These are phyloP conservation scores for Agrocybe praecox DNA, from an alignment of 768 basidiomycete species.

Conservation along the genomic window DNA sequence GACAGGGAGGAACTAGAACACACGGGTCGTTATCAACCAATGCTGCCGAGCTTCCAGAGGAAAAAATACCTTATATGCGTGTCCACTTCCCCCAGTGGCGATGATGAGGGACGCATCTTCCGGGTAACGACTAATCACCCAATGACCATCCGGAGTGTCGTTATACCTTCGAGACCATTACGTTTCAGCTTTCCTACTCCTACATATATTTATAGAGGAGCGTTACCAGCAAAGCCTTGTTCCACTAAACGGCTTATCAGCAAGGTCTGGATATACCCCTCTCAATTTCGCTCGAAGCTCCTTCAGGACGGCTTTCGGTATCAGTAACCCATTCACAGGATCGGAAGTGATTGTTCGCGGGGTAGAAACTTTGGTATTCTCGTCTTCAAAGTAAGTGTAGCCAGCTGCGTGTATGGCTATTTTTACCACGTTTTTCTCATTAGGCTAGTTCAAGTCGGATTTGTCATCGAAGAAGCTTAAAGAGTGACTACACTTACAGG, in stretches of 20 bases:
- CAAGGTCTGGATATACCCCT: constrained; percentile 76
- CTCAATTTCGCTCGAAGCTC: constrained; percentile 54
- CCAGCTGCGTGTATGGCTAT: constrained; percentile 78
- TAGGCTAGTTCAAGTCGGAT: constrained; percentile 58
- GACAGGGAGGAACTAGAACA: constrained; percentile 78
- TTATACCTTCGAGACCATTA: constrained; percentile 66
- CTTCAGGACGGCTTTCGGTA: constrained; percentile 60
- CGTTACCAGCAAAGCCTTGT: constrained; percentile 88
- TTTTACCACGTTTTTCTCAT: constrained; percentile 71
- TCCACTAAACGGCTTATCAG: constrained; percentile 64
- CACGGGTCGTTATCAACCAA: background rate
- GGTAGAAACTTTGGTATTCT: constrained; percentile 55
- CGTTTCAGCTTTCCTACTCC: constrained; percentile 4
- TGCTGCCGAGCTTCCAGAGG: background rate
- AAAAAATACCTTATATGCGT: constrained; percentile 75
- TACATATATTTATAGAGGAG: constrained; percentile 20
- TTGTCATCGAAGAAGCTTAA: background rate
- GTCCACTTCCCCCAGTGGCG: constrained; percentile 88
- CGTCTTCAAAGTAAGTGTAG: constrained; percentile 50
- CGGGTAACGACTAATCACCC: constrained; percentile 81
- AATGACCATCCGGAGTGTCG: constrained; percentile 84
- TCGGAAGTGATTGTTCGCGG: constrained; percentile 77
- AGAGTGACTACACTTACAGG: constrained; percentile 52
- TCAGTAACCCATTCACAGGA: constrained; percentile 55
- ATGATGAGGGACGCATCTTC: constrained; percentile 62